phyloP scores from a whole-genome alignment of 108 stramenopile species.

The Skeletonema menzelii region DNA sequence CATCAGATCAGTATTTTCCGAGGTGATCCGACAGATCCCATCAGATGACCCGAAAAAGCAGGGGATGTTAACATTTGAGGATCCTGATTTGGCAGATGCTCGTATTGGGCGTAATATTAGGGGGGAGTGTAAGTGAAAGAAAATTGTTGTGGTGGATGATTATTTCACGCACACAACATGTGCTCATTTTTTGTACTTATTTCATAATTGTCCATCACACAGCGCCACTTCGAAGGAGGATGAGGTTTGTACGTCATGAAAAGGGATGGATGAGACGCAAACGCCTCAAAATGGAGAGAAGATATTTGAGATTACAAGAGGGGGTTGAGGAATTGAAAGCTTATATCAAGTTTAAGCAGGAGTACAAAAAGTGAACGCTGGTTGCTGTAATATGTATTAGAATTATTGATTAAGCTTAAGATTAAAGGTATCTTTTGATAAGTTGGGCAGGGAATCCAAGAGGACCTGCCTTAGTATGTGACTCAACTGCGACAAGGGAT shows the following conservation, averaged over 20 bases:
- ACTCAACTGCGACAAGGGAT: not conserved
- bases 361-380: conserved; percentile 7
- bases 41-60: conserved; percentile 33
- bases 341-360: conserved; percentile 45
- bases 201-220: not conserved
- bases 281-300: conserved; percentile 36
- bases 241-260: conserved; percentile 33
- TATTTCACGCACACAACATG: not conserved
- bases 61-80: conserved; percentile 40
- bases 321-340: conserved; percentile 42
- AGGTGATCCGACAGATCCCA: conserved; percentile 36
- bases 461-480: not conserved
- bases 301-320: conserved; percentile 33
- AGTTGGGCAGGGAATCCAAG: no score
- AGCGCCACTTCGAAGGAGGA: conserved; percentile 40
- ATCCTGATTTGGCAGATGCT: conserved; percentile 40
- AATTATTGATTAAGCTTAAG: not conserved
- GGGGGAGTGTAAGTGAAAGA: conserved; percentile 36
- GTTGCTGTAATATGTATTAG: not conserved
- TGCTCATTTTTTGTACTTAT: not conserved
- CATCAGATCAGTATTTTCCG: conserved; percentile 36
- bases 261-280: conserved; percentile 49
- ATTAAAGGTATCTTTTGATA: no score
- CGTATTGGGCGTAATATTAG: conserved; percentile 32
- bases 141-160: not conserved